Base-by-base conservation (phyloP, 1,284 basidiomycete genomes). In the Hymenochaete sp. region DNA sequence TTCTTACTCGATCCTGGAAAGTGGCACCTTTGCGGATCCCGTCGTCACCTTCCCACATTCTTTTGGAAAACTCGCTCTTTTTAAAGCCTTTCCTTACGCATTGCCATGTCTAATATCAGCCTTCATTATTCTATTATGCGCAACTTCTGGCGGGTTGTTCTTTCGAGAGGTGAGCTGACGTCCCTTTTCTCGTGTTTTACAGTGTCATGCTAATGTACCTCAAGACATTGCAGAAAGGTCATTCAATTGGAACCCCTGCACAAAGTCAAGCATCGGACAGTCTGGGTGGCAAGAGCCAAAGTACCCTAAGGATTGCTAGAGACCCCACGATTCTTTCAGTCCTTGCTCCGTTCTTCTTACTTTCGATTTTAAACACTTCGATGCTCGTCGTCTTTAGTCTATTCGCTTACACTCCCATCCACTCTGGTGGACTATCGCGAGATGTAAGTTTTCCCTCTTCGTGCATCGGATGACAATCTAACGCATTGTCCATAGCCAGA, bases 81-180 rank as follows among this genome's bases (percentile, higher is more conserved):
- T 55, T 48, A 36, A 39, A 22, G 44, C 35, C 3, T 54, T 57
- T 42, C 57, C 57, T 1, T 59, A 56, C 41, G 54, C 57, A 36
- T 48, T 59, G 14, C 56, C 56, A 29, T 59, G 58, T 38, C 25
- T 47, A 9, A 38, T 52, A 10, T 45, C 53, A 25, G 50, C 55
- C 6, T 10, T 50, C 2, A 40, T 45, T 10, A 42, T 51, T 4
- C 25, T 49, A n/a, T 53, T 31, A 21, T 40, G 48, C 6, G 35
- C 49, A 22, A 29, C 42, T n/a, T 24, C 44, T 22, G 49, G 48
- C n/a, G 41, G 21, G 24, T 7, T 47, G 18, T 39, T 52, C 9
- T 43, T 54, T n/a, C 42, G 48, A 32, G 52, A 54, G 45, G 52
- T 52, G 18, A 22, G 51, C 28, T 21, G 14, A 6, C 29, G 8